Percentiles rank a stretch among this genome's conserved stretches.
Conservation (phyloP, 495 filamentous ascomycete species). For the Penicillium pancosmium region DNA sequence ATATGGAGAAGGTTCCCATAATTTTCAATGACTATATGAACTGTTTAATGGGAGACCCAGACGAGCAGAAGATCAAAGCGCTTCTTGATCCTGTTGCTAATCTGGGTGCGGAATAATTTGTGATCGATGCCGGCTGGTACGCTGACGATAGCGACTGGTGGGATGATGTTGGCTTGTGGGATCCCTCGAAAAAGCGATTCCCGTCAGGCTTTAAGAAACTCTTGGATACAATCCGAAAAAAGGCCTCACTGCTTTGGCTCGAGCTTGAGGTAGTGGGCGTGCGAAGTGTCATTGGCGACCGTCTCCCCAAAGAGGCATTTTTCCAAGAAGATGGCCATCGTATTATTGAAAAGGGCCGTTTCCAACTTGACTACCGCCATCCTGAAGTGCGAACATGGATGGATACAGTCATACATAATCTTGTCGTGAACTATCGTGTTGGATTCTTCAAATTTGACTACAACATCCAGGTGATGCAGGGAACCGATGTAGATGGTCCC, state of each 20-base stretch:
- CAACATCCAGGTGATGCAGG: slow-evolving; percentile 28
- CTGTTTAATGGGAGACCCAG: slow-evolving; percentile 33
- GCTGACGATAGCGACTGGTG: slow-evolving; percentile 31
- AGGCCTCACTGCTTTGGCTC: background rate
- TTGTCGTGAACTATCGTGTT: slow-evolving; percentile 19
- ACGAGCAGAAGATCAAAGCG: slow-evolving; percentile 27
- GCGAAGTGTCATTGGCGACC: background rate
- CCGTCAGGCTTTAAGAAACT: slow-evolving; percentile 21
- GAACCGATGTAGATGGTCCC: slow-evolving; percentile 24
- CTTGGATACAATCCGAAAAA: background rate
- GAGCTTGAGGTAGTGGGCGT: background rate
- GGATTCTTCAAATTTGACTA: slow-evolving; percentile 35
- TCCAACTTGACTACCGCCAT: background rate
- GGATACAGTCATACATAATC: background rate
- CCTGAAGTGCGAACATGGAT: background rate
- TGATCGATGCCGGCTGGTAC: slow-evolving; percentile 34
- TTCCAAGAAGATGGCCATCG: background rate
- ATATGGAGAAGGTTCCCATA: slow-evolving; percentile 21
- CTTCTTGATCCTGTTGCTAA: slow-evolving; percentile 19
- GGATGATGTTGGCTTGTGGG: slow-evolving; percentile 32
- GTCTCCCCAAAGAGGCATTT: background rate
- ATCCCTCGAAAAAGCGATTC: slow-evolving; percentile 31
- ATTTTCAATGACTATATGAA: slow-evolving; percentile 39
- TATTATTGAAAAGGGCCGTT: background rate
- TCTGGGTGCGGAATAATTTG: slow-evolving; percentile 23